A percentile compares a stretch with the other conserved stretches of the same genome.
These are phyloP conservation scores for Chionographis japonica DNA, from an alignment of 106 monocot genomes.

Conservation along the genomic window DNA sequence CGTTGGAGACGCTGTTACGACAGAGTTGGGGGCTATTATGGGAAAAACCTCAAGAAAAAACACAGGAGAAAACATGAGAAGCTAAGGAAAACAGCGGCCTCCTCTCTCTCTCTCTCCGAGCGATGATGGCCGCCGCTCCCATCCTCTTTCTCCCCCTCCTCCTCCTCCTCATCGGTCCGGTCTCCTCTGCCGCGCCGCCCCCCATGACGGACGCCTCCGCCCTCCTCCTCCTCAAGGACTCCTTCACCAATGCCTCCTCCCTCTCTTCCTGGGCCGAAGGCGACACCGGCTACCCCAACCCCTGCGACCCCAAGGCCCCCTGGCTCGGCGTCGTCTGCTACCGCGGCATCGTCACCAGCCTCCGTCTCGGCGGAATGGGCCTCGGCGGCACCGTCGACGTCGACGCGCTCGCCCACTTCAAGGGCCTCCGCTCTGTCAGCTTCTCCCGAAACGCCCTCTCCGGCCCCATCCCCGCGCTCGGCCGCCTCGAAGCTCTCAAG, in stretches of 20 bases:
- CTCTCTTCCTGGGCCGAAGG: constrained; percentile 42
- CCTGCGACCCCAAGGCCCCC: constrained; percentile 18
- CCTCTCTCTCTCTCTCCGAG: not conserved
- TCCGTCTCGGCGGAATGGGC: constrained; percentile 43
- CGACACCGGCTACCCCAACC: not conserved
- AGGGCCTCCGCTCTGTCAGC: constrained; percentile 43
- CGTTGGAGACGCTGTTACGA: too few relatives aligned
- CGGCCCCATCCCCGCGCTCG: constrained; percentile 57
- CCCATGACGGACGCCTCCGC: constrained; percentile 18
- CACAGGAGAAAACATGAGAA: not conserved
- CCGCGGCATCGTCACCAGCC: constrained; percentile 32
- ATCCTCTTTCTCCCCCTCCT: constrained; percentile 13
- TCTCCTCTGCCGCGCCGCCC: not conserved
- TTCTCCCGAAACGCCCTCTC: constrained; percentile 51
- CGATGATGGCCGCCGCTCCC: constrained; percentile 16
- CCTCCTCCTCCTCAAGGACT: constrained; percentile 42
- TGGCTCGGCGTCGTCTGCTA: constrained; percentile 70
- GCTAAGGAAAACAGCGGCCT: not conserved
- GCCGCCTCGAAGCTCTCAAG: constrained; percentile 38
- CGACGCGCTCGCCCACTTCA: constrained; percentile 37
- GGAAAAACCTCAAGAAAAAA: too few relatives aligned
- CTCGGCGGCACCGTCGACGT: constrained; percentile 51
- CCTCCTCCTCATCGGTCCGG: constrained; percentile 4
- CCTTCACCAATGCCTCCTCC: constrained; percentile 33
- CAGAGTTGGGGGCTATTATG: too few relatives aligned